Base-by-base conservation (phyloP, 805 yeast genomes). In the Isabelozyma rhagii region DNA sequence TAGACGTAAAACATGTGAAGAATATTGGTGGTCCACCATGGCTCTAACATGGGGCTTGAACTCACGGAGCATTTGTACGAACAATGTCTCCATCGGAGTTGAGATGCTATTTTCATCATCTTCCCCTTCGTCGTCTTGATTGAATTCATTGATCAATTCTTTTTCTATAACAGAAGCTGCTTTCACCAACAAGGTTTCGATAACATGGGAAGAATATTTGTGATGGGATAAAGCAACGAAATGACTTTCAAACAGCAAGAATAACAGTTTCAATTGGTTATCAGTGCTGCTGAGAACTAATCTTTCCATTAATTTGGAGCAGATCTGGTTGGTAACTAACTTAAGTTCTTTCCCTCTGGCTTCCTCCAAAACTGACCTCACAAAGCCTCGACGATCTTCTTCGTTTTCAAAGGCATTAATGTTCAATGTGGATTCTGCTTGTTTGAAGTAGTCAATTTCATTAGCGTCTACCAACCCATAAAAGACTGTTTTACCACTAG, bases 261-360 rank as follows among this genome's bases (percentile, higher is more conserved):
- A 87, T 0, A 92, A 62, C 31, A 74, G 72, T 57, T 84, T 83
- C 51, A 90, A 67, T 64, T 90, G 96, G 10, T 68, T 72, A 52
- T 83, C 85, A 27, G 78, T 75, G 13, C 92, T 85, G 15, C 74
- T 70, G 41, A 88, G 68, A n/a, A 93, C 79, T 52, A 93, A 71
- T 62, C 99, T 77, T 68, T 93, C 99, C 75, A 94, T 78, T 51
- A 94, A 75, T 64, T 93, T 93, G 21, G 98, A 93, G 66, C 97
- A 91, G 50, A 93, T 90, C 62, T 92, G 97, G 62, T 93, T 92
- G 2, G 97, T 93, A 4, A 88, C 97, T 40, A 93, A 75, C 67
- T 94, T 93, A 57, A 94, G 73, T 67, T 93, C 98, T 59, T 92
- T 91, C 2, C 97, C 97, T 44, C 79, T 76, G 18, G 91, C 80